phyloP scores from a whole-genome alignment of 2,329 filamentous ascomycete species.

The Westerdykella sp. region DNA sequence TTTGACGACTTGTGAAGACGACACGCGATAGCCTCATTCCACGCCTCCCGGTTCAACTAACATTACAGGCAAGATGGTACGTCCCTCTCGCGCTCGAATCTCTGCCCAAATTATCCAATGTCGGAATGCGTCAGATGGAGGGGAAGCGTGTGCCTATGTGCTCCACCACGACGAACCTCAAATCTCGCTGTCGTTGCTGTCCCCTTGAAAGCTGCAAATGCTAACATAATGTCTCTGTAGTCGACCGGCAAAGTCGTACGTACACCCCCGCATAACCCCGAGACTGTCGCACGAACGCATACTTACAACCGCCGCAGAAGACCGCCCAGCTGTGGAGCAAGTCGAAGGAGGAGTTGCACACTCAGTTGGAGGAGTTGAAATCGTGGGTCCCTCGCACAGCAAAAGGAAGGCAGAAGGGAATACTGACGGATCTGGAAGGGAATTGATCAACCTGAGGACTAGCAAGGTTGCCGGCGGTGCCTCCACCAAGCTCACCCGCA shows the following conservation, averaged over 20 bases:
- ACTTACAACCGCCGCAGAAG: slow-evolving; percentile 52
- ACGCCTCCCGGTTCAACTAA: slow-evolving; percentile 33
- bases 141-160: neutral
- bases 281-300: slow-evolving; percentile 25
- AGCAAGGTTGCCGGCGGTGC: slow-evolving; percentile 95
- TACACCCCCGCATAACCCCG: slow-evolving; percentile 13
- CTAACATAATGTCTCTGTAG: slow-evolving; percentile 38
- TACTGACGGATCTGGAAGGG: slow-evolving; percentile 42
- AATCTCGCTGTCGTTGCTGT: neutral
- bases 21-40: slow-evolving; percentile 35
- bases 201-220: slow-evolving; percentile 10
- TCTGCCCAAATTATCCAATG: neutral
- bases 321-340: slow-evolving; percentile 95
- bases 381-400: slow-evolving; percentile 23
- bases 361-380: slow-evolving; percentile 47
- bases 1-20: slow-evolving; percentile 22
- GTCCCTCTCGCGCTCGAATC: slow-evolving; percentile 13
- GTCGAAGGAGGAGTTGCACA: slow-evolving; percentile 96
- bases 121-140: neutral
- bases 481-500: slow-evolving; percentile 74
- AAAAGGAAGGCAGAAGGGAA: slow-evolving; percentile 8
- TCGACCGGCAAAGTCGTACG: slow-evolving; percentile 60
- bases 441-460: slow-evolving; percentile 92
- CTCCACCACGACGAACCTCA: too few relatives aligned
- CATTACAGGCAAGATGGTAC: slow-evolving; percentile 35